Evolutionary conservation across 208 protist genomes (phyloP).

Genomic region (Crithidia brevicula): DNA sequence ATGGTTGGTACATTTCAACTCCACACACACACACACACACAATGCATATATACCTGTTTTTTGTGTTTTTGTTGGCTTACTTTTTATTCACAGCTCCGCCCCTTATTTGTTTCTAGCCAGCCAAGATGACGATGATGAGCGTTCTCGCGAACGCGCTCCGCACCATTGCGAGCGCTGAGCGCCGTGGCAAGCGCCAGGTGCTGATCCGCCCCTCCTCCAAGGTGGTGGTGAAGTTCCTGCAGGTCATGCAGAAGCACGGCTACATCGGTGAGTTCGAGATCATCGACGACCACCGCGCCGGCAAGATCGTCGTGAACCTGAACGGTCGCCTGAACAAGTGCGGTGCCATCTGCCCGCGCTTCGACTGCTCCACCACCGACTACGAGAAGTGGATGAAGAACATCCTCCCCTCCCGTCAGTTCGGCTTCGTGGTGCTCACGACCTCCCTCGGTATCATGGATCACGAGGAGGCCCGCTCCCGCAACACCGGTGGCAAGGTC

Average conservation of each 20-base stretch:
- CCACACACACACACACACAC: not conserved
- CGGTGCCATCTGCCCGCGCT: constrained; percentile 99
- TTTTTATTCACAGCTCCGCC: not conserved
- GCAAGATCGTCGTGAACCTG: constrained; percentile 99
- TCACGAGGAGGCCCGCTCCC: constrained; percentile 99
- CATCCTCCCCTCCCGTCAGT: constrained; percentile 99
- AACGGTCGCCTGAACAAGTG: constrained; percentile 99
- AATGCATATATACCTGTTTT: not conserved
- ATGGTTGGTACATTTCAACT: not conserved
- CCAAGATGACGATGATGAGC: constrained; percentile 99
- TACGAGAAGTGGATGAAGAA: constrained; percentile 99
- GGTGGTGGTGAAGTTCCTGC: constrained; percentile 99
- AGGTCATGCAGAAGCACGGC: constrained; percentile 99
- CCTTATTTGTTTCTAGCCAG: constrained; percentile 22
- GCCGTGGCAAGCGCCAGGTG: constrained; percentile 99
- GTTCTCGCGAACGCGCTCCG: constrained; percentile 99
- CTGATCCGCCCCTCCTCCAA: constrained; percentile 99
- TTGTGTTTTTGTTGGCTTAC: too few relatives aligned
- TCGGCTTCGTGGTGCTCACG: constrained; percentile 99
- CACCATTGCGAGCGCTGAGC: constrained; percentile 99
- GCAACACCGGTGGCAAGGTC: constrained; percentile 99
- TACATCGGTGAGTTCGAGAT: constrained; percentile 99
- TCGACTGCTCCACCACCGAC: constrained; percentile 95
- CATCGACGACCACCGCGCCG: constrained; percentile 99
- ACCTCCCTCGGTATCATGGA: constrained; percentile 99